Evolutionary conservation across 805 yeast genomes (phyloP).

Genomic region (Teunomyces gatunensis): DNA sequence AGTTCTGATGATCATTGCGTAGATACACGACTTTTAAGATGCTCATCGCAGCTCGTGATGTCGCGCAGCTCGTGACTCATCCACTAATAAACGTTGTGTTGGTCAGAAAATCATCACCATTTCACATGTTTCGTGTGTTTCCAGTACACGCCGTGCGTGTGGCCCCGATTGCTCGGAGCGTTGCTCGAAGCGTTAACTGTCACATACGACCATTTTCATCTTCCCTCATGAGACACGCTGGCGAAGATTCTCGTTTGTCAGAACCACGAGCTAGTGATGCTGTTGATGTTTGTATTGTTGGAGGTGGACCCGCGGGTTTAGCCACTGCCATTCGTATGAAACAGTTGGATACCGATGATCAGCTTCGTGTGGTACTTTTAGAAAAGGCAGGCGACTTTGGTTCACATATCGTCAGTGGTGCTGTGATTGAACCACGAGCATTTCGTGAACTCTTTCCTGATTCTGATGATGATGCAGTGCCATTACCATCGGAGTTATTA

Average conservation of each 20-base stretch:
- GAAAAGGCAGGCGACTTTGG: conserved; percentile 96
- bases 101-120: neutral
- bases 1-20: too few species aligned
- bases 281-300: conserved; percentile 93
- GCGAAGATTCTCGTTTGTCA: too few species aligned
- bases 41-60: too few species aligned
- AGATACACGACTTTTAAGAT: too few species aligned
- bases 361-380: conserved; percentile 78
- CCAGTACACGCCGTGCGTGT: too few species aligned
- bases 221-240: too few species aligned
- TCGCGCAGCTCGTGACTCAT: neutral
- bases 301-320: conserved; percentile 97
- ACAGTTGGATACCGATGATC: conserved; percentile 75
- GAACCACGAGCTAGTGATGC: conserved; percentile 65
- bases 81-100: neutral
- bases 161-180: too few species aligned
- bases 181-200: too few species aligned
- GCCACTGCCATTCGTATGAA: conserved; percentile 90
- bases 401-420: conserved; percentile 88
- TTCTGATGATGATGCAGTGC: conserved; percentile 57
- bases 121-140: neutral
- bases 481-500: conserved; percentile 72
- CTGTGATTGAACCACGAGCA: conserved; percentile 89
- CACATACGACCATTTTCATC: too few species aligned
- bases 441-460: conserved; percentile 80